Conservation (phyloP, 2,329 filamentous ascomycete species). For the Fusarium sp. region DNA sequence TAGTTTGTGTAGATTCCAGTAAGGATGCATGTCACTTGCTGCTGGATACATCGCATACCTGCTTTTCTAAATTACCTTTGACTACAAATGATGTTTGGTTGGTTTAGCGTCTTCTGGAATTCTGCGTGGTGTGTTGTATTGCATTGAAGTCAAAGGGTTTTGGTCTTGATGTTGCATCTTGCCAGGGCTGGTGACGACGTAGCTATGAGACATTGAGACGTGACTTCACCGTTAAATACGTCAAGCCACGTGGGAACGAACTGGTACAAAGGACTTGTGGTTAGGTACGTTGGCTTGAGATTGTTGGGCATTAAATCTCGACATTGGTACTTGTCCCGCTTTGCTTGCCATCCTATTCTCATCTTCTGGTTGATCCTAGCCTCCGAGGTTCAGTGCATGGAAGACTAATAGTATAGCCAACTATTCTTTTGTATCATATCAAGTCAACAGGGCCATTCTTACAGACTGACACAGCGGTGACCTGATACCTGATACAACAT, state of each 20-base stretch:
- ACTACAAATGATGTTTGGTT: neutral
- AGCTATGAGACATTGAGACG: neutral
- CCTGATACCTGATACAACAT: too few species aligned
- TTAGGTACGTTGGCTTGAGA: neutral
- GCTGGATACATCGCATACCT: neutral
- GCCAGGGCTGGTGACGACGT: neutral
- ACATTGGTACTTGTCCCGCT: neutral
- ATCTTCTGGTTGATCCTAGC: too few species aligned
- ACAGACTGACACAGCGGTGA: too few species aligned
- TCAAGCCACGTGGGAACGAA: conserved; percentile 4
- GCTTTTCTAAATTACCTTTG: neutral
- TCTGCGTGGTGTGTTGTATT: neutral
- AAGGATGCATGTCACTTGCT: conserved; percentile 22
- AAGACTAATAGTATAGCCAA: too few species aligned
- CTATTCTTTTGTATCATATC: too few species aligned
- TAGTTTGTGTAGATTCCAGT: neutral
- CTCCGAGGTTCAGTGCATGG: too few species aligned
- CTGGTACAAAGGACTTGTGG: conserved; percentile 1
- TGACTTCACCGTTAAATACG: neutral
- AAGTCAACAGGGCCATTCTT: too few species aligned
- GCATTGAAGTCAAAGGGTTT: neutral
- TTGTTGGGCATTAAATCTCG: neutral
- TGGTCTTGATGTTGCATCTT: neutral
- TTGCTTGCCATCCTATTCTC: neutral
- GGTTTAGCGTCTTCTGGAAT: neutral